A percentile compares a stretch with the other conserved stretches of the same genome.
Conservation (phyloP, 345 rosid species). For the Tarenaya hassleriana region DNA sequence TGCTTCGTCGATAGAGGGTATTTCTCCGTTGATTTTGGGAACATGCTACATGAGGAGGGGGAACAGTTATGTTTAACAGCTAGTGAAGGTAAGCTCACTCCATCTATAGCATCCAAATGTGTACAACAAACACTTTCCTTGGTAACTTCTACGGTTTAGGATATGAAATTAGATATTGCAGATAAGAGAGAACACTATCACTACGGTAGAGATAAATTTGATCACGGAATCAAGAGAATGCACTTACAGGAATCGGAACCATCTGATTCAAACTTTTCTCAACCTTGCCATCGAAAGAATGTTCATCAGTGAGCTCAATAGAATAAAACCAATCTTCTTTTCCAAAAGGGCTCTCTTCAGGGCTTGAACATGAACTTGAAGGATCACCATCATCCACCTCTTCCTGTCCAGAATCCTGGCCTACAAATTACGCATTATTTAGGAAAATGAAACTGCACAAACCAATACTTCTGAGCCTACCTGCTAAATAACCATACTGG, state of each 20-base stretch:
- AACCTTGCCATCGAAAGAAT: constrained; percentile 43
- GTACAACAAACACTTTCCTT: too few relatives aligned
- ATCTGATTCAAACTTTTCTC: constrained; percentile 58
- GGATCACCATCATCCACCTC: constrained; percentile 36
- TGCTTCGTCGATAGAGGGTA: constrained; percentile 55
- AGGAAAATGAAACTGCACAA: not conserved
- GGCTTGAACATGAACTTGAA: constrained; percentile 48
- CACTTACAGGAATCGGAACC: constrained; percentile 66
- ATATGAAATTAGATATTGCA: too few relatives aligned
- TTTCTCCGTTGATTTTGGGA: constrained; percentile 58
- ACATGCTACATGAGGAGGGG: constrained; percentile 37
- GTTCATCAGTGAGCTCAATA: constrained; percentile 39
- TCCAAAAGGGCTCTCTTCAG: constrained; percentile 33
- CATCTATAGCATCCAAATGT: too few relatives aligned
- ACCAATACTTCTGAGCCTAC: not conserved
- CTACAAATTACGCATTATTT: constrained; percentile 21
- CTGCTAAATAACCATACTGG: not conserved
- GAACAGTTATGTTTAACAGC: too few relatives aligned
- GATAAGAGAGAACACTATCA: too few relatives aligned
- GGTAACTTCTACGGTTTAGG: too few relatives aligned
- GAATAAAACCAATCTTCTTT: constrained; percentile 41
- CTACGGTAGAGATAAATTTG: too few relatives aligned
- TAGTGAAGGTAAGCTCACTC: too few relatives aligned
- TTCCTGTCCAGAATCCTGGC: constrained; percentile 34
- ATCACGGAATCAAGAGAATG: not conserved